Evolutionary conservation across 2,329 filamentous ascomycete species (phyloP), one percentile per base, ranked within the genome.

Genomic region (Fusarium foetens): DNA sequence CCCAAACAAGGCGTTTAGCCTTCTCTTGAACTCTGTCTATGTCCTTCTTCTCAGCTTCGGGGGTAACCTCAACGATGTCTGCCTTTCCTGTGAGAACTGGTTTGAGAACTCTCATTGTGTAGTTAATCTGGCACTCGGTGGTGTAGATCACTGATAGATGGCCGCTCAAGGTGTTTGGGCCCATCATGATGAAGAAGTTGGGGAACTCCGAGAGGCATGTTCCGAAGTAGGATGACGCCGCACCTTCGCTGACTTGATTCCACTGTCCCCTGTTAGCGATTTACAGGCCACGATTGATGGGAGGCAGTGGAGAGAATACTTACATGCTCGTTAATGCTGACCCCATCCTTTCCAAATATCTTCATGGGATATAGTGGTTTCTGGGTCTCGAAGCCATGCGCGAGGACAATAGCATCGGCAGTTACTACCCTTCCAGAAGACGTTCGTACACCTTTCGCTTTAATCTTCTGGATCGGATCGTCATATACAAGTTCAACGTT

Each of bases 101-200:
- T 1, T 70, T 71, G 17, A 87, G 78, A 0, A 78, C 51, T 11
- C 74, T 63, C n/a, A 76, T 25, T 2, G 72, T 61, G 66, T 85
- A 85, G 73, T 86, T 86, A 58, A 87, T 85, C 63, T 87, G 85
- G 70, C 85, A 87, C 71, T 87, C 86, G 2, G 83, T 83, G 1
- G 84, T 84, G 73, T 84, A 87, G 25, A 87, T 84, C 8, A 86
- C 85, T 1, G 82, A 85, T 1, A 86, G 76, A 68, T 88, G 86
- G 1, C 86, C 86, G 1, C 83, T 87, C 6, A 84, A 78, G 2
- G 77, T 78, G 27, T 79, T 79, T 4, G 77, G 84, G 0, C 76
- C 76, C 75, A 78, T 76, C 68, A 78, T 72, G 46, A 78, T 60
- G 36, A 78, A 79, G 74, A 86, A 83, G 66, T 85, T 86, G 8